These are phyloP conservation scores for Fraxinus paxiana DNA, from an alignment of 305 asterid species.

Conservation along the genomic window DNA sequence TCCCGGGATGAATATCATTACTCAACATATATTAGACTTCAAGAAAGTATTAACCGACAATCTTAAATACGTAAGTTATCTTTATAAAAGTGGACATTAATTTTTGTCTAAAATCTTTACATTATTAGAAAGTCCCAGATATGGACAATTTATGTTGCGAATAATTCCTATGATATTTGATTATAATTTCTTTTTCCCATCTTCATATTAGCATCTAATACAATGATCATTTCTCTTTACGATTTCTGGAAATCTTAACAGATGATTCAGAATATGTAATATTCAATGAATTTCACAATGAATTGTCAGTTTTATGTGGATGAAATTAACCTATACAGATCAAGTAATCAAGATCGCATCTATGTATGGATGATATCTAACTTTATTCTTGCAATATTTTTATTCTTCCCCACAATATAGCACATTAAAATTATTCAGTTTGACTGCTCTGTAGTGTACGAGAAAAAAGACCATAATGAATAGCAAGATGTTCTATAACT, in stretches of 20 bases:
- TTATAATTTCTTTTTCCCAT: background rate
- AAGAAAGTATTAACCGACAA: too few species aligned
- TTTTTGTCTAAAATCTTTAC: background rate
- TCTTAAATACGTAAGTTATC: background rate
- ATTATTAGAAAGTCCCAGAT: background rate
- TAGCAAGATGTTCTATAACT: background rate
- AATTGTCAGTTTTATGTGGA: constrained; percentile 19
- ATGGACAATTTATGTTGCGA: background rate
- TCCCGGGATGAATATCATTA: too few species aligned
- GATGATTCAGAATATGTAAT: constrained; percentile 30
- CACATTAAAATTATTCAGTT: background rate
- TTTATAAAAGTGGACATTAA: background rate
- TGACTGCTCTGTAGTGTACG: background rate
- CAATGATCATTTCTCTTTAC: constrained; percentile 6
- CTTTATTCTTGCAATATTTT: constrained; percentile 16
- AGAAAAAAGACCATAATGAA: background rate
- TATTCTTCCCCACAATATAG: constrained; percentile 1
- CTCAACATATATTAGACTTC: background rate
- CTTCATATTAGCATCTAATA: constrained; percentile 13
- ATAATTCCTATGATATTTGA: background rate
- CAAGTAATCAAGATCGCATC: background rate
- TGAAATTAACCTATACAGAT: background rate
- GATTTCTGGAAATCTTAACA: constrained; percentile 22
- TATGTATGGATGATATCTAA: background rate
- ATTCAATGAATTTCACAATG: constrained; percentile 13